Conservation (phyloP, 805 yeast species). For the Cyberlindnera mycetangii region DNA sequence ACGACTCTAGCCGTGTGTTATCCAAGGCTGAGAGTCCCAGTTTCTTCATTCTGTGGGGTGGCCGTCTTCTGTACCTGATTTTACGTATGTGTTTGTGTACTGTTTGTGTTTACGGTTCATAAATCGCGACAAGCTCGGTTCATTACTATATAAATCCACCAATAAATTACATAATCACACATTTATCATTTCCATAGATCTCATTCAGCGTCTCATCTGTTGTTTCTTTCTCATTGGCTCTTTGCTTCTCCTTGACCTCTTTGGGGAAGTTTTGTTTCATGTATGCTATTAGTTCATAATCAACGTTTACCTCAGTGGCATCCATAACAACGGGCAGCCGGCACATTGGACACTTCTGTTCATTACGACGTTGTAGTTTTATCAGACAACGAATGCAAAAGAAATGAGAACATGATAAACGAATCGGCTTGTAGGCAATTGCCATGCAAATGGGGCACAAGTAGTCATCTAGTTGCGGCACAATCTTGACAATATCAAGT, state of each 20-base stretch:
- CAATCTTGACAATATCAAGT: slow-evolving; percentile 47
- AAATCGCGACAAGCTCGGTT: too few species aligned
- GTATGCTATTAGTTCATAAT: slow-evolving; percentile 46
- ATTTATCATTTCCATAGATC: slow-evolving; percentile 21
- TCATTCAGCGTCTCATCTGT: slow-evolving; percentile 38
- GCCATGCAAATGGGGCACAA: slow-evolving; percentile 70
- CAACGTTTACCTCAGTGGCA: slow-evolving; percentile 63
- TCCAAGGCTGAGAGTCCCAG: slow-evolving; percentile 49
- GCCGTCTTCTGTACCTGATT: too few species aligned
- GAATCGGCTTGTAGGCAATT: slow-evolving; percentile 70
- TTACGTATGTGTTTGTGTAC: too few species aligned
- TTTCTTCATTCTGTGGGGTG: slow-evolving; percentile 31
- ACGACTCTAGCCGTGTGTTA: slow-evolving; percentile 14
- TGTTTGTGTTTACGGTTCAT: too few species aligned
- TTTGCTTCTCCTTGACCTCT: slow-evolving; percentile 61
- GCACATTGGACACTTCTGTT: slow-evolving; percentile 69
- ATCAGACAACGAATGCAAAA: slow-evolving; percentile 74
- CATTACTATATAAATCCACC: not conserved
- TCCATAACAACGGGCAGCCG: slow-evolving; percentile 45
- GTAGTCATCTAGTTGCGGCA: slow-evolving; percentile 77
- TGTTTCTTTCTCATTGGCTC: slow-evolving; percentile 48
- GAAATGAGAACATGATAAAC: slow-evolving; percentile 60
- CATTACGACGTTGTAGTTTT: slow-evolving; percentile 56
- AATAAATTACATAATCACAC: slow-evolving; percentile 14
- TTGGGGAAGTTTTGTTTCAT: slow-evolving; percentile 62